Conservation (phyloP, 1,139 yeast species). For the Suhomyces terraborum region DNA sequence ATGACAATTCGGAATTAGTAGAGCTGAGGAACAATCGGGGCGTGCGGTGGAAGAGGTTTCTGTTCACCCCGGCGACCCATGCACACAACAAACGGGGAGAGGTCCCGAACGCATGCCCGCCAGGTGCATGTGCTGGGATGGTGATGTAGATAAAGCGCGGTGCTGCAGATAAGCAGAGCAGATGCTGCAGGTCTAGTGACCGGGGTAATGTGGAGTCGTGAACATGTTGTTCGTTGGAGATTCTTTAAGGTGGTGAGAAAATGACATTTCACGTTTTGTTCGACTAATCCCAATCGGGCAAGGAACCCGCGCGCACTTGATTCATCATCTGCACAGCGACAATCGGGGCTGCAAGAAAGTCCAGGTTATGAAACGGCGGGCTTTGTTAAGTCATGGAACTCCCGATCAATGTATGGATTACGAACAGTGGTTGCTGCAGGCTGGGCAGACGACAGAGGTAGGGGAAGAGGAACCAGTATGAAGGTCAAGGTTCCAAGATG, state of each 20-base stretch:
- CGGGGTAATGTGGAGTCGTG: neutral
- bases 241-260: neutral
- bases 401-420: neutral
- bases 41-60: no score
- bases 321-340: neutral
- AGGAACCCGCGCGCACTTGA: neutral
- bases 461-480: no score
- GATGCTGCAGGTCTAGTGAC: no score
- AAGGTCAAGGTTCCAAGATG: no score
- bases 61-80: no score
- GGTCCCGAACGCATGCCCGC: neutral
- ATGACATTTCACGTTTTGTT: conserved; percentile 1
- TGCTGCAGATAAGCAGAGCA: no score
- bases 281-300: conserved; percentile 2
- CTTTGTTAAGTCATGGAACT: neutral
- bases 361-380: conserved; percentile 1
- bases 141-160: neutral
- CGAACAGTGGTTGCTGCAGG: no score
- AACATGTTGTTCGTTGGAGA: neutral
- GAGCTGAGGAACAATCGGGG: neutral
- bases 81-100: neutral
- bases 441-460: no score
- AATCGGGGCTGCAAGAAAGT: neutral
- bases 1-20: neutral
- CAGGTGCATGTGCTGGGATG: neutral